Evolutionary conservation across 2,329 filamentous ascomycete species (phyloP).

Genomic region (Fusarium temperatum): DNA sequence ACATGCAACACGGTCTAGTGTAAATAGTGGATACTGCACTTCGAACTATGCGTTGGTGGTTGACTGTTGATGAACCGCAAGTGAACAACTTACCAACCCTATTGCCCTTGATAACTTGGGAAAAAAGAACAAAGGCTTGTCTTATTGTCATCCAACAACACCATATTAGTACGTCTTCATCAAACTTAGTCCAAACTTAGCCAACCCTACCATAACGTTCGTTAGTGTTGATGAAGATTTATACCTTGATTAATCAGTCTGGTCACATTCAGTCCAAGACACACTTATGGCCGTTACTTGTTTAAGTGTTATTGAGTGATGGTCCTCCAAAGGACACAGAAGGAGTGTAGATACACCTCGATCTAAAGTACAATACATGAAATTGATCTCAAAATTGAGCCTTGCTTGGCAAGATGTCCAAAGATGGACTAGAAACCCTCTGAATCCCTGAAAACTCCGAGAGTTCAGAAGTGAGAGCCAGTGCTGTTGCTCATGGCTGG

Average conservation of each 20-base stretch:
- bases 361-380: slow-evolving; percentile 37
- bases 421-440: slow-evolving; percentile 19
- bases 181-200: too few species aligned
- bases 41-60: background rate
- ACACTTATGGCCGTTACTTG: background rate
- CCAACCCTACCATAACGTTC: background rate
- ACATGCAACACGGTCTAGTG: background rate
- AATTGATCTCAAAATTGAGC: slow-evolving; percentile 33
- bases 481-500: background rate
- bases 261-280: background rate
- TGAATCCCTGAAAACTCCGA: background rate
- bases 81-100: background rate
- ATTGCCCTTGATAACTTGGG: background rate
- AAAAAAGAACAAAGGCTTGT: background rate
- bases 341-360: slow-evolving; percentile 33
- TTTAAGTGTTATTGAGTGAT: slow-evolving; percentile 6
- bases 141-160: background rate
- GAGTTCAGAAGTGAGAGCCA: slow-evolving; percentile 1
- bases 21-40: background rate
- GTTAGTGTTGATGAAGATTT: background rate
- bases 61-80: background rate
- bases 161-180: background rate
- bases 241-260: background rate
- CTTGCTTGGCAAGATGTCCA: slow-evolving; percentile 29
- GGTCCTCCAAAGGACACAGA: slow-evolving; percentile 5